A percentile compares a stretch with the other conserved stretches of the same genome.
Evolutionary conservation across 1,284 basidiomycete genomes (phyloP).

Genomic region (Lentinula novae-zelandiae): DNA sequence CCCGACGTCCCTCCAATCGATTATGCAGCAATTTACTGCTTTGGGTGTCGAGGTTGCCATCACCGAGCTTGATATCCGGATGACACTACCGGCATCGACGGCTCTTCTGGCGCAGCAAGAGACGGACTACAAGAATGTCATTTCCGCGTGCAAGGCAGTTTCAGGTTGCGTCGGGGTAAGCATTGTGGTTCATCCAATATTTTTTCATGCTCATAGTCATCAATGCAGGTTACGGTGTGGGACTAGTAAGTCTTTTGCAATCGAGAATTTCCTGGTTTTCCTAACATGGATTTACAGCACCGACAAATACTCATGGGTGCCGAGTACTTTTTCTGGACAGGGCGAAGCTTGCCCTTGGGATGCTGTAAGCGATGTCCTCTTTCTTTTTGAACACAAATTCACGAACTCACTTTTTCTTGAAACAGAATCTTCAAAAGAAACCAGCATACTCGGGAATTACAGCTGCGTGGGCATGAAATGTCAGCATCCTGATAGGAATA

Average conservation of each 20-base stretch:
- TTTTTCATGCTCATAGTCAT: not conserved
- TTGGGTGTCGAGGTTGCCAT: conserved; percentile 59
- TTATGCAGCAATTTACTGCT: conserved; percentile 43
- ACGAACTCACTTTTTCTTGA: not conserved
- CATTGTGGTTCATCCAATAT: conserved; percentile 15
- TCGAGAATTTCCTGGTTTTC: not conserved
- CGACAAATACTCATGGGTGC: conserved; percentile 49
- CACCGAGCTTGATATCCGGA: conserved; percentile 58
- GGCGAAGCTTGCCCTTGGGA: conserved; percentile 50
- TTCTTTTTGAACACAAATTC: not conserved
- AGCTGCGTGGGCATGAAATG: not conserved
- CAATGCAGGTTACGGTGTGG: conserved; percentile 3
- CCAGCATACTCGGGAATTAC: conserved; percentile 25
- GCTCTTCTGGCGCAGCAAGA: conserved; percentile 47
- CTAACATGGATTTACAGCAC: not conserved
- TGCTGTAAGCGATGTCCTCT: conserved; percentile 26
- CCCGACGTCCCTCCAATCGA: conserved; percentile 29
- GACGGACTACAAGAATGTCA: conserved; percentile 50
- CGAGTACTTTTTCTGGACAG: conserved; percentile 43
- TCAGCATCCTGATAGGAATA: not conserved
- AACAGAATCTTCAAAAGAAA: conserved; percentile 32
- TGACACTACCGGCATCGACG: conserved; percentile 46
- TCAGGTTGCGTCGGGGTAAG: conserved; percentile 48
- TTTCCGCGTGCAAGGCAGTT: conserved; percentile 49
- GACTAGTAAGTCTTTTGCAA: conserved; percentile 1